Evolutionary conservation across 2,329 filamentous ascomycete genomes (phyloP), one percentile per base, ranked within the genome.

Genomic region (Aureobasidium pullulans): DNA sequence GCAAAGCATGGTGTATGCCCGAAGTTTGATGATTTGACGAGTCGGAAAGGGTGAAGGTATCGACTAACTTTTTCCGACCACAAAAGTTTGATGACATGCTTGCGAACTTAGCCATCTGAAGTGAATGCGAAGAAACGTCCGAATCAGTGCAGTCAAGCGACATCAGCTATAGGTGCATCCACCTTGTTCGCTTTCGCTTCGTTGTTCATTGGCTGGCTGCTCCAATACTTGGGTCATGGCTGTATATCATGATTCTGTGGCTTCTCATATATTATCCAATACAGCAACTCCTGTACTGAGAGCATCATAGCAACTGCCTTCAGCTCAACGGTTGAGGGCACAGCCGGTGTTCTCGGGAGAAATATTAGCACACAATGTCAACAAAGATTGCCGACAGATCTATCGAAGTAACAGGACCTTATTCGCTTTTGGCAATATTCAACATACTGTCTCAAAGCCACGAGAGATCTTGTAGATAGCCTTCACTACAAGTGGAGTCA

Each of bases 401-500:
- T 34, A 54, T 34, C 39, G 16, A 57, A 57, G 23, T 13, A 37
- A 16, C 40, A 57, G 37, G 11, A 46, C 11, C 39, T 29, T 44
- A 13, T 46, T 57, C 53, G 19, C 31, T 57, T 57, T 57, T 16
- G 53, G 52, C 15, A n/a, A 8, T 42, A 19, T 46, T 19, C 11
- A 15, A 46, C 19, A 37, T 46, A 15, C 13, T 54, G 53, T 57
- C 53, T 57, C 53, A 57, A 13, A 57, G 42, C 15, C 32, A 57
- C 53, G 42, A 57, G 29, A 39, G 15, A 39, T 39, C 34, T 39
- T 39, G 29, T 39, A 42, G 36, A 37, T 46, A 44, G 40, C 6
- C 53, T 37, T 57, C 40, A 42, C 19, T 57, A 46, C 19, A 46
- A 57, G 54, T 42, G 54, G 54, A 48, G 16, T 28, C 15, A 11